Evolutionary conservation across 257 asterid species (phyloP).

Genomic region (Solanum paucissectum): DNA sequence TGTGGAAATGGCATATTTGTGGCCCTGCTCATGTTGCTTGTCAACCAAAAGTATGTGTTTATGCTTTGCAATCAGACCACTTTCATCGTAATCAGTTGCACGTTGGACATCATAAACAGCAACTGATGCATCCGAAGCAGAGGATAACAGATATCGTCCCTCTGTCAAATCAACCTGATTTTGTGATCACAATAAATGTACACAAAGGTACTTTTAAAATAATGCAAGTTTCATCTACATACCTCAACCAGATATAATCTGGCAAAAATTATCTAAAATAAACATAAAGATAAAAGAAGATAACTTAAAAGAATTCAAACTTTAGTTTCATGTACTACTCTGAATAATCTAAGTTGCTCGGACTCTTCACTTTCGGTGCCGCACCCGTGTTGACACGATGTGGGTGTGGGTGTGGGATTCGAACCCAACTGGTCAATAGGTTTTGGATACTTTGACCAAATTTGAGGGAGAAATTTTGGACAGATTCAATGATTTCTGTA

Average conservation of each 20-base stretch:
- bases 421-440: not conserved
- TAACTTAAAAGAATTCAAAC: not conserved
- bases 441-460: not conserved
- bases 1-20: slow-evolving; percentile 68
- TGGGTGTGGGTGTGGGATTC: not conserved
- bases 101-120: slow-evolving; percentile 82
- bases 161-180: slow-evolving; percentile 99
- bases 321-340: not conserved
- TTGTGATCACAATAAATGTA: slow-evolving; percentile 42
- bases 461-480: not conserved
- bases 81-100: slow-evolving; percentile 48
- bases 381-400: not conserved
- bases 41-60: slow-evolving; percentile 50
- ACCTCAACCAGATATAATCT: not conserved
- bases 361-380: not conserved
- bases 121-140: slow-evolving; percentile 86
- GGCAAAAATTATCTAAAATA: not conserved
- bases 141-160: slow-evolving; percentile 80
- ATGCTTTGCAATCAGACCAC: slow-evolving; percentile 69
- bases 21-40: slow-evolving; percentile 87
- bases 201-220: slow-evolving; percentile 21
- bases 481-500: not conserved
- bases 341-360: not conserved
- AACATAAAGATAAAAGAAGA: not conserved
- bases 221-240: slow-evolving; percentile 1